phyloP scores from a whole-genome alignment of 2,329 filamentous ascomycete genomes.

The Epichloe glyceriae region DNA sequence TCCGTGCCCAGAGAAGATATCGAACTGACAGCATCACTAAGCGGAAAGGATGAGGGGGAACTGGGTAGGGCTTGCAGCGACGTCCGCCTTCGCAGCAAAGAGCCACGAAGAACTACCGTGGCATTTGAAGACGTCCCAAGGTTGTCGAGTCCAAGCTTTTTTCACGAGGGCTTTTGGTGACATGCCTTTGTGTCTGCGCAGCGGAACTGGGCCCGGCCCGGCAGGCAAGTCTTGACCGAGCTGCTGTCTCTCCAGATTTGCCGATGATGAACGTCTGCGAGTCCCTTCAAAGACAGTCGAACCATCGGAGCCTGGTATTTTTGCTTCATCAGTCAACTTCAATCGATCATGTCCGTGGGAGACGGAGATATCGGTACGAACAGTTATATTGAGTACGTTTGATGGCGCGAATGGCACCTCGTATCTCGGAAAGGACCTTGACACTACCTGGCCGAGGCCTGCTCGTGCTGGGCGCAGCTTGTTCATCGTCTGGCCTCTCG shows the following conservation, averaged over 20 bases:
- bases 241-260: background rate
- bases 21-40: conserved; percentile 13
- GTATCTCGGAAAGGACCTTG: conserved; percentile 23
- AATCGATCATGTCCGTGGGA: background rate
- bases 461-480: conserved; percentile 6
- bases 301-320: conserved; percentile 12
- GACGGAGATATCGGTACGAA: conserved; percentile 6
- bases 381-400: conserved; percentile 17
- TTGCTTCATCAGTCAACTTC: background rate
- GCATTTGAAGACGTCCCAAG: conserved; percentile 14
- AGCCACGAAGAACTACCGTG: conserved; percentile 16
- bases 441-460: conserved; percentile 17
- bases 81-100: conserved; percentile 10
- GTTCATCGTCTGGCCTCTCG: conserved; percentile 1
- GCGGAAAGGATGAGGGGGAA: conserved; percentile 7
- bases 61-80: conserved; percentile 15
- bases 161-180: conserved; percentile 14
- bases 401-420: conserved; percentile 20
- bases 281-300: conserved; percentile 10
- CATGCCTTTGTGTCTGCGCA: conserved; percentile 9
- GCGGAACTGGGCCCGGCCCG: background rate
- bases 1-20: conserved; percentile 16
- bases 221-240: background rate
- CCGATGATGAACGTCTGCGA: conserved; percentile 1
- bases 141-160: conserved; percentile 16